A percentile compares a stretch with the other conserved stretches of the same genome.
phyloP scores from a whole-genome alignment of 2,329 filamentous ascomycete species.

The Elsinoe ampelina region DNA sequence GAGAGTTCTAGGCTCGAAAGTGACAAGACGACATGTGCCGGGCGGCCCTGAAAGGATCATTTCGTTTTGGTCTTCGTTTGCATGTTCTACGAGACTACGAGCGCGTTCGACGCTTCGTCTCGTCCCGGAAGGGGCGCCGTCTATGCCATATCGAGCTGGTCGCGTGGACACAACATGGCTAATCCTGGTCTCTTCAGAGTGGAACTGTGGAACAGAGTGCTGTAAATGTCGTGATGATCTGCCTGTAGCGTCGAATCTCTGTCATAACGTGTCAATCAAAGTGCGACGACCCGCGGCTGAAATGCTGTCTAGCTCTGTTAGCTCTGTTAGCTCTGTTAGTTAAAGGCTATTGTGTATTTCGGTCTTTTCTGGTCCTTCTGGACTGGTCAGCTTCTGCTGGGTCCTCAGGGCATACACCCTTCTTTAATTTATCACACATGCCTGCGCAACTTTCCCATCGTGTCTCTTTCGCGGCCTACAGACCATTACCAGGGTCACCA shows the following conservation, averaged over 20 bases:
- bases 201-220: background rate
- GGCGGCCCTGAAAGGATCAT: background rate
- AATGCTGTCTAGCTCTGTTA: background rate
- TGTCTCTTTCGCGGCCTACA: background rate
- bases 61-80: background rate
- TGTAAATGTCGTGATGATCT: conserved; percentile 1
- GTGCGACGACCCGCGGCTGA: conserved; percentile 4
- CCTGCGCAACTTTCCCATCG: background rate
- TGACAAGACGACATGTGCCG: background rate
- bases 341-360: background rate
- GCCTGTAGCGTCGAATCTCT: background rate
- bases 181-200: background rate
- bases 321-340: background rate
- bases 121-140: background rate
- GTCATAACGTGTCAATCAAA: background rate
- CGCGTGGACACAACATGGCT: background rate
- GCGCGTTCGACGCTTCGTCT: conserved; percentile 1
- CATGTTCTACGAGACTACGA: no score
- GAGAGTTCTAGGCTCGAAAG: background rate
- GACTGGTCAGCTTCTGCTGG: background rate
- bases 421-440: background rate
- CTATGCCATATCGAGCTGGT: background rate
- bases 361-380: no score
- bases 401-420: background rate
- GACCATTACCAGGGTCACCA: background rate